These are phyloP conservation scores for Phylloporus sp. DNA, from an alignment of 768 basidiomycete species.

Conservation along the genomic window DNA sequence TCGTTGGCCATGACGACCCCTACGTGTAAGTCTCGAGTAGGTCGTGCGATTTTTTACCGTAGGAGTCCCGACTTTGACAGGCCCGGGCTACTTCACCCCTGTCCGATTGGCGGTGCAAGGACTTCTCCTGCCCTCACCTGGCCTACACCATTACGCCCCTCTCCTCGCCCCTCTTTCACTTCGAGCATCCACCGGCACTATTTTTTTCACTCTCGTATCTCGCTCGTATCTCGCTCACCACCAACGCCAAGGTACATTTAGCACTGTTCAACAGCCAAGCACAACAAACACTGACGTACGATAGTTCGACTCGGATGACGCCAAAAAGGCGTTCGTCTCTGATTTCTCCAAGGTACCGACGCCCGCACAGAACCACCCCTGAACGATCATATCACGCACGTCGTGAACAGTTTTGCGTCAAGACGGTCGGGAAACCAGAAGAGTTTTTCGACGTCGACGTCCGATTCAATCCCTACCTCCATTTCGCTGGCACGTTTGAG, in stretches of 20 bases:
- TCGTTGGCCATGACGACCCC: no score
- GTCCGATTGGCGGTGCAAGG: no score
- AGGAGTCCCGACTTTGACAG: no score
- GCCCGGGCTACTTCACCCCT: no score
- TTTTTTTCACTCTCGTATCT: not conserved
- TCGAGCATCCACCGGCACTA: not conserved
- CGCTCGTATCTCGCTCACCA: slow-evolving; percentile 30
- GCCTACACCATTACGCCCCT: no score
- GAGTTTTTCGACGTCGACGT: slow-evolving; percentile 49
- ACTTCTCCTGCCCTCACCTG: no score
- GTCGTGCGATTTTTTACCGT: no score
- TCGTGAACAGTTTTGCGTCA: slow-evolving; percentile 43
- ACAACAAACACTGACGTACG: not conserved
- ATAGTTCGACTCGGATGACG: slow-evolving; percentile 20
- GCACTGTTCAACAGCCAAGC: not conserved
- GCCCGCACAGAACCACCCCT: not conserved
- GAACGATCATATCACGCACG: not conserved
- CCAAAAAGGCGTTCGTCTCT: slow-evolving; percentile 34
- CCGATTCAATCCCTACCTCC: slow-evolving; percentile 53
- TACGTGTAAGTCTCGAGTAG: no score
- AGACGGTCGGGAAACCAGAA: slow-evolving; percentile 52
- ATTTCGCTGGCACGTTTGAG: slow-evolving; percentile 59
- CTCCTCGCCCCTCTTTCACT: no score
- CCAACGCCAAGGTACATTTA: slow-evolving; percentile 38
- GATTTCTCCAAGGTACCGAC: slow-evolving; percentile 54